These are phyloP conservation scores for Phaffia australis DNA, from an alignment of 768 basidiomycete genomes.

Conservation along the genomic window DNA sequence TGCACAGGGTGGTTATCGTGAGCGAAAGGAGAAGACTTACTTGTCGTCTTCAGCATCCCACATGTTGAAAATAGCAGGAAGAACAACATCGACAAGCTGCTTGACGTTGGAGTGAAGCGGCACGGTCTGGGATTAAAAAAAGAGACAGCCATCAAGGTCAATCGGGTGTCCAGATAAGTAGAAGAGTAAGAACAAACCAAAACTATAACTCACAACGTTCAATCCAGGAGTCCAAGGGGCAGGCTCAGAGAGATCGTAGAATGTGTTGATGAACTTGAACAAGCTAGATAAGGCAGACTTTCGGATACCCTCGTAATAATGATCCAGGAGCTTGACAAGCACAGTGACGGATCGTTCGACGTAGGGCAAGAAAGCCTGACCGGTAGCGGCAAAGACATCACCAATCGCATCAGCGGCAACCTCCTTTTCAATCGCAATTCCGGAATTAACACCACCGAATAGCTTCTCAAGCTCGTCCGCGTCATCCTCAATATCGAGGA, in stretches of 20 bases:
- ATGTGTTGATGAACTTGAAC: constrained; percentile 76
- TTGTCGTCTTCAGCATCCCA: constrained; percentile 94
- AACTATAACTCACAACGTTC: constrained; percentile 46
- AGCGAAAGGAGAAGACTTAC: constrained; percentile 46
- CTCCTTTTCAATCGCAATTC: constrained; percentile 97
- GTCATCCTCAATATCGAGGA: constrained; percentile 49
- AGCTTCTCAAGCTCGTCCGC: constrained; percentile 38
- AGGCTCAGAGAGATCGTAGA: constrained; percentile 76
- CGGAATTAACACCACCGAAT: constrained; percentile 83
- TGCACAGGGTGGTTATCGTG: too few relatives aligned
- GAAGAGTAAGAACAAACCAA: not conserved
- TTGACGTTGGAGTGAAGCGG: constrained; percentile 53
- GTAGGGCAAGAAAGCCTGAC: constrained; percentile 76
- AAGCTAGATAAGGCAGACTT: constrained; percentile 83
- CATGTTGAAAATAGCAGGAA: constrained; percentile 70
- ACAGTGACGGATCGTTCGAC: constrained; percentile 67
- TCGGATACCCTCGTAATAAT: constrained; percentile 96
- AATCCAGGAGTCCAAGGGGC: constrained; percentile 72
- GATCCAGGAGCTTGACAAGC: constrained; percentile 64
- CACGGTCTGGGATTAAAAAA: constrained; percentile 1
- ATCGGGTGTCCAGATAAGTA: not conserved
- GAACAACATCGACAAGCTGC: constrained; percentile 62
- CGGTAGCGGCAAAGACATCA: constrained; percentile 71
- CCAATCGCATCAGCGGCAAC: constrained; percentile 85
- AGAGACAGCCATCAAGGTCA: constrained; percentile 16